Evolutionary conservation across 345 rosid genomes (phyloP), one percentile per base, ranked within the genome.

Genomic region (Sonneratia alba): DNA sequence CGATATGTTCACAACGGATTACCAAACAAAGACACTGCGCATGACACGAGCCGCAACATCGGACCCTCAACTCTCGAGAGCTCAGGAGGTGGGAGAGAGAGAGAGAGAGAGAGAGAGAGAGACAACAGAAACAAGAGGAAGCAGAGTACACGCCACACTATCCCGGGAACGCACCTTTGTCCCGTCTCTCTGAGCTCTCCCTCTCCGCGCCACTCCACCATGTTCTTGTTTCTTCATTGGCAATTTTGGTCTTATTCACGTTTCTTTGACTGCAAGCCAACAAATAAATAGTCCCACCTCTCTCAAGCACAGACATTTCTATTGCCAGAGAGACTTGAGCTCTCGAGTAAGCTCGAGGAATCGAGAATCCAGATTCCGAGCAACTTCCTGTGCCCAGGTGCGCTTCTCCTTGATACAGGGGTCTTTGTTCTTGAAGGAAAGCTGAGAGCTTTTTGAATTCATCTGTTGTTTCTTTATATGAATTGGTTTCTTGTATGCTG

Each of bases 61-160:
- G 51, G 51, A 47, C 51, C 43, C 9, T 8, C 43, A 40, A 47
- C 11, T 47, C 13, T 47, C 15, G 11, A 7, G 51, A 47, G 51
- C 51, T 47, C 51, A 14, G 53, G 1, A 21, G 7, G 32, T 9
- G 21, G 21, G 62, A 55, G 24, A 9, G 36, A 59, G 36, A 59
- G 36, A 24, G 65, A 6, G 14, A 9, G 36, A 22, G 36, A 59
- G 14, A 11, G 64, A 59, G 65, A 59, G 8, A 3, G 36, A 18
- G 22, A 55, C 6, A 18, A n/a, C 3, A 3, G 6, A 14, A 61
- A 61, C 12, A 53, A 21, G 62, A 67, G 40, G 70, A 21, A 38
- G 32, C 56, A 21, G 70, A 43, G 70, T 45, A 18, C 70, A 68
- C 70, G 70, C 56, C 21, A 68, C 55, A 12, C 15, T 48, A 22